A percentile compares a stretch with the other conserved stretches of the same genome.
These are phyloP conservation scores for Cryptosporidium meleagridis DNA, from an alignment of 169 alveolate genomes.

Conservation along the genomic window DNA sequence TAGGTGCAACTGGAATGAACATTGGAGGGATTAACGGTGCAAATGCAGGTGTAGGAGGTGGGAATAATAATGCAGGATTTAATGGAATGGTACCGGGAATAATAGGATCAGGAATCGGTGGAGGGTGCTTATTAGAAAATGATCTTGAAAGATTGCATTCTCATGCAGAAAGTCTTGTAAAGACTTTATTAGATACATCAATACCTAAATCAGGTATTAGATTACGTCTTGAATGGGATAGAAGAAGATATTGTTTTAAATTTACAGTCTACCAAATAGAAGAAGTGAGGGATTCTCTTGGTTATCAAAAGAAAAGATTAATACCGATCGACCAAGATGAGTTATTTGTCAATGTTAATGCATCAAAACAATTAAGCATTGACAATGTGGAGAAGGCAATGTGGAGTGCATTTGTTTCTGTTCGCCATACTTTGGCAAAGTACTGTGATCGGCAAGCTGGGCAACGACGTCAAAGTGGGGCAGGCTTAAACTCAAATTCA, in stretches of 20 bases:
- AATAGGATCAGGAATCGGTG: not conserved
- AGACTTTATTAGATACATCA: conserved; percentile 68
- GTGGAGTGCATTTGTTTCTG: conserved; percentile 76
- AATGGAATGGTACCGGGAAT: conserved; percentile 7
- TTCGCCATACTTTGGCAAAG: conserved; percentile 64
- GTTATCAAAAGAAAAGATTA: conserved; percentile 63
- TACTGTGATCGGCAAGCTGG: conserved; percentile 75
- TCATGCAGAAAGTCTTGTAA: conserved; percentile 72
- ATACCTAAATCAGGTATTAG: conserved; percentile 65
- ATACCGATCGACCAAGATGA: conserved; percentile 72
- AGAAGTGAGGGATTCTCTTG: conserved; percentile 64
- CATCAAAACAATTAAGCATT: conserved; percentile 58
- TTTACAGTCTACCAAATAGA: conserved; percentile 70
- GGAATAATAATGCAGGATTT: not conserved
- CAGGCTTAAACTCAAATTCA: conserved; percentile 7
- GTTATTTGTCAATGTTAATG: conserved; percentile 72
- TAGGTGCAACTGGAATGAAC: not conserved
- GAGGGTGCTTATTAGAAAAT: conserved; percentile 21
- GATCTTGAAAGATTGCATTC: conserved; percentile 59
- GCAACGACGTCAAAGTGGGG: conserved; percentile 41
- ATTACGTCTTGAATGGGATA: conserved; percentile 73
- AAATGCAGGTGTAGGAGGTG: not conserved
- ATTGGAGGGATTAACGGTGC: not conserved
- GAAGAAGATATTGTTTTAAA: conserved; percentile 66
- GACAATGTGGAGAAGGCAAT: conserved; percentile 67